Percentiles rank a stretch among this genome's conserved stretches.
These are phyloP conservation scores for Puccinia triticina DNA, from an alignment of 1,284 basidiomycete genomes.

Conservation along the genomic window DNA sequence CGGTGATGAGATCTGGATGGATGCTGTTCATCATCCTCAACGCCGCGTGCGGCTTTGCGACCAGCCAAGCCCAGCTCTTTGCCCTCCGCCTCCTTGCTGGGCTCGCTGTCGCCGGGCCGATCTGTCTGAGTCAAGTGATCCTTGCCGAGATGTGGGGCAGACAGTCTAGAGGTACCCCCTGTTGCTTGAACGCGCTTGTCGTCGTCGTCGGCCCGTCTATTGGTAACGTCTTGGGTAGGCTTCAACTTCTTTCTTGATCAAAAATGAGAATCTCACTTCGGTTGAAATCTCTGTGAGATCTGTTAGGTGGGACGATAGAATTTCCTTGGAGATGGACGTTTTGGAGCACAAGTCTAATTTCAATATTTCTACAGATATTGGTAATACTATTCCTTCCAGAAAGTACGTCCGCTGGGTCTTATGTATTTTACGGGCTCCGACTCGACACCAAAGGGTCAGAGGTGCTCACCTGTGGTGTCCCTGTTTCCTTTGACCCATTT, in stretches of 20 bases:
- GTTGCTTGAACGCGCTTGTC: constrained; percentile 2
- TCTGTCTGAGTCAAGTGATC: constrained; percentile 20
- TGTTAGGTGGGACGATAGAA: constrained; percentile 10
- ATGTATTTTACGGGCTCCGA: no score
- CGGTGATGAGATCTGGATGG: constrained; percentile 16
- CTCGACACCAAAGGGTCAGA: neutral
- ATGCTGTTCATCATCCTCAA: constrained; percentile 26
- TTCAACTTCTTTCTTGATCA: neutral
- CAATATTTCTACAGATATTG: constrained; percentile 4
- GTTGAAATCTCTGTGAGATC: neutral
- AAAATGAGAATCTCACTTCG: neutral
- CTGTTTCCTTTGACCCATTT: neutral
- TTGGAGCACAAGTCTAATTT: constrained; percentile 38
- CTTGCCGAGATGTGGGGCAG: constrained; percentile 41
- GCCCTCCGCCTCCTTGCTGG: constrained; percentile 21
- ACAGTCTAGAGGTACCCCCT: constrained; percentile 5
- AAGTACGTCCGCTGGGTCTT: constrained; percentile 5
- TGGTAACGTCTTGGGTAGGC: constrained; percentile 23
- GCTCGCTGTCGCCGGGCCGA: constrained; percentile 19
- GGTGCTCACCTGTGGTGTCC: neutral
- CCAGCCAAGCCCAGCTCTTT: constrained; percentile 13
- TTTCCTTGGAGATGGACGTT: constrained; percentile 31
- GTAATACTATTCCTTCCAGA: constrained; percentile 33
- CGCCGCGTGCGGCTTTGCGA: constrained; percentile 29
- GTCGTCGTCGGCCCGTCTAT: constrained; percentile 28